Conservation (phyloP, 2,329 filamentous ascomycete genomes). For the Cryphonectria nitschkei region DNA sequence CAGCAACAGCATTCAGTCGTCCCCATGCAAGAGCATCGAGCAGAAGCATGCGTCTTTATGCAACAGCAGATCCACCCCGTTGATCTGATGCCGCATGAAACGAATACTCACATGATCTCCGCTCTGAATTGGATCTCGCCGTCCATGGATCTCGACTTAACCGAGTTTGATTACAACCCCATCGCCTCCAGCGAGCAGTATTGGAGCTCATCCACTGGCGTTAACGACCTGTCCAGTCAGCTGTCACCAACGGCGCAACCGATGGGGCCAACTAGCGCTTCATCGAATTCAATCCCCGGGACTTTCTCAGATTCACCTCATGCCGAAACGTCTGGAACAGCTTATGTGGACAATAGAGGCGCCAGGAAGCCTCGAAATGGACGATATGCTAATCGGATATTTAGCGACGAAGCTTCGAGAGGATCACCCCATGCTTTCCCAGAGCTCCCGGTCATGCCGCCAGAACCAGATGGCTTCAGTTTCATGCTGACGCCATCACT, state of each 20-base stretch:
- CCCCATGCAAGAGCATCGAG: neutral
- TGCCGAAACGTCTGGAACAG: slow-evolving; percentile 8
- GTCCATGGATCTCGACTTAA: slow-evolving; percentile 21
- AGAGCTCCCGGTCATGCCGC: neutral
- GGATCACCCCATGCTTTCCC: neutral
- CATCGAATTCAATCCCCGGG: neutral
- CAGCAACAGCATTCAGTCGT: neutral
- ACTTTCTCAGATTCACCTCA: neutral
- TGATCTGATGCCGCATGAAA: slow-evolving; percentile 8
- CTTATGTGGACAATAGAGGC: slow-evolving; percentile 24
- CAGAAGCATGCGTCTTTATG: slow-evolving; percentile 3
- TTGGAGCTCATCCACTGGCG: slow-evolving; percentile 15
- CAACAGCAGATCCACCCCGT: slow-evolving; percentile 9
- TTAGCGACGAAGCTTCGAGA: neutral
- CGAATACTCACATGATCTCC: slow-evolving; percentile 22
- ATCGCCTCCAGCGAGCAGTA: slow-evolving; percentile 19
- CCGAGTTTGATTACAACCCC: slow-evolving; percentile 19
- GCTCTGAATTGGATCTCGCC: slow-evolving; percentile 25
- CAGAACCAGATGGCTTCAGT: slow-evolving; percentile 14
- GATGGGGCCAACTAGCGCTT: neutral
- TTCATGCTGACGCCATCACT: neutral
- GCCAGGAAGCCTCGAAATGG: slow-evolving; percentile 21
- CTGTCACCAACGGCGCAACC: neutral
- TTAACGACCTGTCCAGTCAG: slow-evolving; percentile 2
- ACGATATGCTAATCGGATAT: slow-evolving; percentile 20